Base-by-base conservation (phyloP, 2,329 filamentous ascomycete species). In the Verticillium alfalfae region DNA sequence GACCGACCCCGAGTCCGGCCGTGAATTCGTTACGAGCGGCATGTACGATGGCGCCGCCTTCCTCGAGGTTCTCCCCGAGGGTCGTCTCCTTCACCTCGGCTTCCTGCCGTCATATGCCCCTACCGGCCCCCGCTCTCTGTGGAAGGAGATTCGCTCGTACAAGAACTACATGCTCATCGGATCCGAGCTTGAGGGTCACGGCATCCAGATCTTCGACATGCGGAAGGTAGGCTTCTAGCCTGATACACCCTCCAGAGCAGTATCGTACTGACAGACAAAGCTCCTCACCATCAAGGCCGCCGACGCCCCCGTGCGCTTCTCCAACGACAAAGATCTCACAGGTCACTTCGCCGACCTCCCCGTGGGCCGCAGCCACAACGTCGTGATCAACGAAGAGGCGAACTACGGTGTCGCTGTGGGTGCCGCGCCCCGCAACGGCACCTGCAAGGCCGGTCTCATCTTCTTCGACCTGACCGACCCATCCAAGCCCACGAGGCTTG, bases 201-300 rank as follows among this genome's bases (percentile, higher is more conserved):
- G 81, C 37, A 77, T 87, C 45, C 84, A 87, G 70, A 81, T 87
- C 69, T 87, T 87, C 65, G 84, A 87, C 68, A 78, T 85, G 80
- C 81, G 75, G 66, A 84, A 80, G 72, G 74, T 83, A 13, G 39
- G 67, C 64, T 52, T 22, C 67, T 64, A 57, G 10, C 72, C 69
- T 56, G 66, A 63, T 34, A 49, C 64, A 13, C 62, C 62, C 34
- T 52, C 9, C 10, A 10, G 2, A 1, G 49, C 34, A 63, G 49
- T n/a, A 5, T 6, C 2, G 2, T 3, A 13, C 45, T 49, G 4
- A 22, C 18, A 26, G 18, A 1, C 9, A 3, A 15, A 66, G 72
- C 75, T 83, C 22, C 69, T 79, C 41, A 70, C 71, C 13, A 67
- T 83, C 55, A 72, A 79, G 64, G 72, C 76, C 0, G 67, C 74